Conservation (phyloP, 139 green algal genomes). For the Chlorella sp. region DNA sequence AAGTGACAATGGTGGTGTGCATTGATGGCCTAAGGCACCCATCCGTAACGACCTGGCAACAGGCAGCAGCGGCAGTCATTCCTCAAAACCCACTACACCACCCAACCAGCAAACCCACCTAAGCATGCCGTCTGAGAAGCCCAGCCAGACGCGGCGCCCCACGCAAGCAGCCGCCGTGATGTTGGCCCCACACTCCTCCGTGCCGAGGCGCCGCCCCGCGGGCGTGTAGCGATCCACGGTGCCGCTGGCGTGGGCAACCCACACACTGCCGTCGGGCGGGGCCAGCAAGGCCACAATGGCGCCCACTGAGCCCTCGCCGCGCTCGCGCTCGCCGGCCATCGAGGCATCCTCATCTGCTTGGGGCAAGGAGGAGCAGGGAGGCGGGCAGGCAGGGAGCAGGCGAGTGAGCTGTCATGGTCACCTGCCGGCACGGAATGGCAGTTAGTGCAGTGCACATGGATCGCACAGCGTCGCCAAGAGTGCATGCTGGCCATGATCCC, state of each 20-base stretch:
- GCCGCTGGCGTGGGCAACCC: constrained; percentile 64
- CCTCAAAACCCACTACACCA: background rate
- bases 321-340: background rate
- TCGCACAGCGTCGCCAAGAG: too few relatives aligned
- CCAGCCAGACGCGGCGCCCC: constrained; percentile 65
- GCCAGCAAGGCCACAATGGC: constrained; percentile 40
- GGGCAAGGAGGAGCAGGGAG: background rate
- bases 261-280: constrained; percentile 56
- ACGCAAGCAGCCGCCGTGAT: constrained; percentile 50
- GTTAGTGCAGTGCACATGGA: too few relatives aligned
- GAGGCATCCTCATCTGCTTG: background rate
- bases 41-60: background rate
- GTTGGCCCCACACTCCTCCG: constrained; percentile 26
- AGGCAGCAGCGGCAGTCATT: background rate
- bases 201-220: constrained; percentile 53
- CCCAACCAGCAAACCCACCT: background rate
- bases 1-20: background rate
- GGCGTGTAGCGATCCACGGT: constrained; percentile 67
- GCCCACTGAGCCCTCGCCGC: background rate
- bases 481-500: too few relatives aligned
- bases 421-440: too few relatives aligned
- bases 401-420: too few relatives aligned
- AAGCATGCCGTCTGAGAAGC: constrained; percentile 60
- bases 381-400: background rate
- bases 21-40: too few relatives aligned